Evolutionary conservation across 768 basidiomycete species (phyloP).

Genomic region (Tylopilus plumbeoviolaceoides): DNA sequence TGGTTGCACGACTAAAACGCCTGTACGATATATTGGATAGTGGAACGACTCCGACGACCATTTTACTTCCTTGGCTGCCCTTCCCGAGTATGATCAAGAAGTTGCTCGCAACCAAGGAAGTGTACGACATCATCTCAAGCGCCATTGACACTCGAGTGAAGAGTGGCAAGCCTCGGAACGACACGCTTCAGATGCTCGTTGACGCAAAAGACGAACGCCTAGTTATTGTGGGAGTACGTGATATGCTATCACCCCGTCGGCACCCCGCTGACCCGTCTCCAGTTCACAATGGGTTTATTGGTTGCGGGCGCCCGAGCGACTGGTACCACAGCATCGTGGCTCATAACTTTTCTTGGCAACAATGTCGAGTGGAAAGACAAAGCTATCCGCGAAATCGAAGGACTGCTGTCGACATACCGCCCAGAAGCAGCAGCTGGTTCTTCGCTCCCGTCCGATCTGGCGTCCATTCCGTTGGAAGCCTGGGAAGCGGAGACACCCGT

Average conservation of each 20-base stretch:
- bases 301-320: slow-evolving; percentile 81
- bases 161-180: slow-evolving; percentile 54
- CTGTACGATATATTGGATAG: slow-evolving; percentile 68
- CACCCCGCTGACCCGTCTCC: slow-evolving; percentile 21
- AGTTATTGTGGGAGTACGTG: slow-evolving; percentile 63
- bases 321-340: slow-evolving; percentile 77
- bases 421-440: slow-evolving; percentile 18
- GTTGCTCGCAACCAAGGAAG: slow-evolving; percentile 67
- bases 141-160: slow-evolving; percentile 55
- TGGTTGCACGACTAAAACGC: slow-evolving; percentile 57
- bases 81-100: slow-evolving; percentile 69
- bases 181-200: slow-evolving; percentile 71
- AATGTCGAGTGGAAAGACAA: slow-evolving; percentile 62
- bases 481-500: slow-evolving; percentile 72
- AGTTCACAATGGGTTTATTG: slow-evolving; percentile 82
- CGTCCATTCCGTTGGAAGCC: slow-evolving; percentile 57
- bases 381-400: slow-evolving; percentile 57
- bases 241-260: slow-evolving; percentile 14
- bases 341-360: slow-evolving; percentile 67
- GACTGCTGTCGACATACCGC: slow-evolving; percentile 45
- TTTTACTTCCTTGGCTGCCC: slow-evolving; percentile 76
- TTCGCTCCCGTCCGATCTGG: slow-evolving; percentile 44
- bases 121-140: slow-evolving; percentile 63
- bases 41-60: slow-evolving; percentile 67
- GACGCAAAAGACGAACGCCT: slow-evolving; percentile 66